Evolutionary conservation across 2,329 filamentous ascomycete genomes (phyloP).

Genomic region (Xylaria multiplex): DNA sequence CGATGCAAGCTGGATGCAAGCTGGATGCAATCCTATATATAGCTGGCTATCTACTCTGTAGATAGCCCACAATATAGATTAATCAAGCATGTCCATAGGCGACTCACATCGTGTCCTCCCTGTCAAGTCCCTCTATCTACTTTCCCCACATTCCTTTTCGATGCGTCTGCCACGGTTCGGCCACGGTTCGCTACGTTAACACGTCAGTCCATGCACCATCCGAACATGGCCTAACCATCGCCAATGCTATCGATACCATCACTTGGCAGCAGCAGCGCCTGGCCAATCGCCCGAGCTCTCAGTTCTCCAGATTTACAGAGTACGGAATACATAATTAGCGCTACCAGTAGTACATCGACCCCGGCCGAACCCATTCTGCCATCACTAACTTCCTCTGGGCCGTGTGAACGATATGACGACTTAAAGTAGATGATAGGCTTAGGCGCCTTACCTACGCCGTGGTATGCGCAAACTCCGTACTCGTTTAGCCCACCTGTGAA

Average conservation of each 20-base stretch:
- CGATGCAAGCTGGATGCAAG: no score
- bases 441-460: constrained; percentile 9
- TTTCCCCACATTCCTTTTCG: constrained; percentile 22
- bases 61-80: constrained; percentile 3
- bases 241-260: constrained; percentile 1
- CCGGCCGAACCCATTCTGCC: background rate
- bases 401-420: background rate
- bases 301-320: background rate
- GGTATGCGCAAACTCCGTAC: constrained; percentile 27
- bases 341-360: constrained; percentile 12
- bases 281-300: background rate
- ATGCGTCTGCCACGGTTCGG: constrained; percentile 1
- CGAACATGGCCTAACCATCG: no score
- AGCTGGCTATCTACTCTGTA: background rate
- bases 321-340: background rate
- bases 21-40: constrained; percentile 7
- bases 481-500: constrained; percentile 22
- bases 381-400: background rate
- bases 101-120: background rate
- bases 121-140: background rate
- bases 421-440: constrained; percentile 1
- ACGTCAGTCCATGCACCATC: constrained; percentile 17
- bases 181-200: no score
- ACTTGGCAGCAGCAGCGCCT: background rate
- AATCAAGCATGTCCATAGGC: constrained; percentile 1